phyloP scores from a whole-genome alignment of 768 basidiomycete genomes.

The Pleurotus giganteus region DNA sequence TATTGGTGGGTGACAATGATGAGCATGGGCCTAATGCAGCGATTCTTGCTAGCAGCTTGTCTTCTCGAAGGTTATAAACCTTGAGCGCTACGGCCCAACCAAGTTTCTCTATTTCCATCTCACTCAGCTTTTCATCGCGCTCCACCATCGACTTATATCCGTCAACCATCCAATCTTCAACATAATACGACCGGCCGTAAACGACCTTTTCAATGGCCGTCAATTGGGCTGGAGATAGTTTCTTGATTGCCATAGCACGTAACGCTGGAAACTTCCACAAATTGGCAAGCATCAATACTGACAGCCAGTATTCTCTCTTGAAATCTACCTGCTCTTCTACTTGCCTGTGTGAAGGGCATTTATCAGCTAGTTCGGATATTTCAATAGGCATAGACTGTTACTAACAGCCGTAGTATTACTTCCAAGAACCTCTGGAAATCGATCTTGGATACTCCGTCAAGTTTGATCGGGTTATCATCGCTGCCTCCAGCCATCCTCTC shows the following conservation, averaged over 20 bases:
- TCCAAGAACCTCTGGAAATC: not conserved
- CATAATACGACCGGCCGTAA: not conserved
- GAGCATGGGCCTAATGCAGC: too few relatives aligned
- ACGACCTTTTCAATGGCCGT: not conserved
- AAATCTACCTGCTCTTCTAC: not conserved
- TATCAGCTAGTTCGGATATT: not conserved
- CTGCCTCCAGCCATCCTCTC: not conserved
- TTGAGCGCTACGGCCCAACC: not conserved
- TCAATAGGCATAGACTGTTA: not conserved
- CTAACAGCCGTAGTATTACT: not conserved
- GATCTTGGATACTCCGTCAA: not conserved
- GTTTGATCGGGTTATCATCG: not conserved
- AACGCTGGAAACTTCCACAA: not conserved
- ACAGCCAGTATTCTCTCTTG: not conserved
- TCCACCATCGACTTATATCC: not conserved
- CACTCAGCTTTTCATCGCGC: not conserved
- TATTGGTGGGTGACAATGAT: too few relatives aligned
- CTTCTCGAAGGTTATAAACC: not conserved
- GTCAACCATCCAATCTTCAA: not conserved
- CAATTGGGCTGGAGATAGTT: not conserved
- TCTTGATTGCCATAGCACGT: not conserved
- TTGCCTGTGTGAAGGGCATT: not conserved
- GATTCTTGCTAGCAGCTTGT: not conserved
- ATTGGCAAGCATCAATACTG: not conserved
- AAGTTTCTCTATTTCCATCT: not conserved